Base-by-base conservation (phyloP, 768 basidiomycete genomes). In the Sarcodon aspratus region DNA sequence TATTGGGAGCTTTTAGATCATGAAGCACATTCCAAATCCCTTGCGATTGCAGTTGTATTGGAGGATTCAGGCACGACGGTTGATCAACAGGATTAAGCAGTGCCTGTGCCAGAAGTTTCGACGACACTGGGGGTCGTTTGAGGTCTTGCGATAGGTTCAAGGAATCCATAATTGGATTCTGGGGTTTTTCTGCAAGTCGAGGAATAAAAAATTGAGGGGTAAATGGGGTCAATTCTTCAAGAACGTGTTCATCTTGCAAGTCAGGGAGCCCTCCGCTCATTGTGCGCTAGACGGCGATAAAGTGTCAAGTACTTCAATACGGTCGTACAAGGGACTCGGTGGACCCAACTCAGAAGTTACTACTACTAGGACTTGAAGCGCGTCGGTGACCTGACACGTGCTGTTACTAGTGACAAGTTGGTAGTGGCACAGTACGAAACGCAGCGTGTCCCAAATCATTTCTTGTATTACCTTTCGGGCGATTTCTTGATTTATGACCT, bases 81-180 rank as follows among this genome's bases (percentile, higher is more conserved):
- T 27, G 21, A 27, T 27, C 21, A 27, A 27, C 21, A 27, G 21
- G 21, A 27, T 27, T 27, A 27, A 27, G 21, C 21, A 27, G 21
- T 2, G 21, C 21, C 5, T 27, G 21, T 17, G 9, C 27, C 40
- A 42, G 40, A 9, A 42, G 40, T 9, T 15, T 42, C 5, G 13
- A 42, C 13, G 15, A 27, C 3, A 42, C 40, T 8, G 40, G 40
- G 27, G 40, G 40, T 17, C 1, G 17, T 13, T 42, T 42, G 13
- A 42, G 40, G 34, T 54, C 42, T 31, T 46, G 50, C 42, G 50
- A 46, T 34, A 63, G 53, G 33, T 69, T 70, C 18, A 85, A 52
- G 13, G 70, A 64, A 38, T 83, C 79, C 61, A 88, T 66, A 53
- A 88, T 85, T 2, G 85, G 86, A 60, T 90, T 80, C 58, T 88